These are phyloP conservation scores for Kwoniella dejecticola DNA, from an alignment of 768 basidiomycete species.

Conservation along the genomic window DNA sequence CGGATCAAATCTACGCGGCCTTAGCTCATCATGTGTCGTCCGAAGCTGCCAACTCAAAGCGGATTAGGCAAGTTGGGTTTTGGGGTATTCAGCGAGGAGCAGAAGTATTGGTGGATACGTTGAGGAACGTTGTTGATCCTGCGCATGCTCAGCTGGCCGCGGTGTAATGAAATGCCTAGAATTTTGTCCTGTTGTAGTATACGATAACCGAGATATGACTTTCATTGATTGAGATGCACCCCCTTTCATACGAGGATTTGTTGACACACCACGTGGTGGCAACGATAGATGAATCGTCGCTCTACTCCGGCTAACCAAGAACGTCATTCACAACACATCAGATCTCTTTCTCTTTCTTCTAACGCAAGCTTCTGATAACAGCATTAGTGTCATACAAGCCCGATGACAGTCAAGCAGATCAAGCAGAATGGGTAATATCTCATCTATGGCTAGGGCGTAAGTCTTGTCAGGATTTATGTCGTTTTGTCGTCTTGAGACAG, in stretches of 20 bases:
- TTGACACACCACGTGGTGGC: conserved; percentile 7
- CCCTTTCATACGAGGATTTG: background rate
- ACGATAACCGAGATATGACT: background rate
- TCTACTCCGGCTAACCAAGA: background rate
- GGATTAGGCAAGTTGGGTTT: conserved; percentile 83
- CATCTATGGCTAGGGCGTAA: conserved; percentile 55
- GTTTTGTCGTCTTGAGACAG: background rate
- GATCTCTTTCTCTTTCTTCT: background rate
- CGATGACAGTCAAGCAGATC: background rate
- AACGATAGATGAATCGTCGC: too few species aligned
- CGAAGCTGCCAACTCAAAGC: conserved; percentile 70
- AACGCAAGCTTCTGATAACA: background rate
- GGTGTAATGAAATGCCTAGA: background rate
- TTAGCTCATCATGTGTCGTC: conserved; percentile 93
- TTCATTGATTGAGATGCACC: background rate
- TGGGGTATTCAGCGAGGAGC: conserved; percentile 97
- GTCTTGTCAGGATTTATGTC: too few species aligned
- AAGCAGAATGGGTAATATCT: conserved; percentile 50
- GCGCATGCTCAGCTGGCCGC: conserved; percentile 45
- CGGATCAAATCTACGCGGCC: conserved; percentile 87
- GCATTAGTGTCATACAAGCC: background rate
- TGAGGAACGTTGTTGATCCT: conserved; percentile 74
- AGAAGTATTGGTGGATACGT: conserved; percentile 74
- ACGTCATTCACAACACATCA: background rate
- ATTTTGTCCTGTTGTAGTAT: background rate